phyloP scores from a whole-genome alignment of 2,329 filamentous ascomycete species.

The Cercospora sp. region DNA sequence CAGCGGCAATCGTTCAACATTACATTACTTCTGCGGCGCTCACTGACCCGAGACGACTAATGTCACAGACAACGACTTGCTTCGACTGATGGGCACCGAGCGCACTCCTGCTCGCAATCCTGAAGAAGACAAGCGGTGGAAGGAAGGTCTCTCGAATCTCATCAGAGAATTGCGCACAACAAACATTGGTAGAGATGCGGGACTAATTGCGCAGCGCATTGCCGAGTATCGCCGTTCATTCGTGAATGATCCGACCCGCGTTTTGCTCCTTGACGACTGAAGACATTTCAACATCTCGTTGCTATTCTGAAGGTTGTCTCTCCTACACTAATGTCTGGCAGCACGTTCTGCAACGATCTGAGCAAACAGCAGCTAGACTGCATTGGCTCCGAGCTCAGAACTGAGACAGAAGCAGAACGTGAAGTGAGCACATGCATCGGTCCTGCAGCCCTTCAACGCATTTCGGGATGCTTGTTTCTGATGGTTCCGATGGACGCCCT shows the following conservation, averaged over 20 bases:
- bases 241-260: constrained; percentile 60
- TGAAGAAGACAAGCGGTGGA: constrained; percentile 50
- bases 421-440: background rate
- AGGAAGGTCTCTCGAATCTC: constrained; percentile 61
- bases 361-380: background rate
- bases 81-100: constrained; percentile 34
- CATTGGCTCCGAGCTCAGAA: background rate
- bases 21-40: constrained; percentile 8
- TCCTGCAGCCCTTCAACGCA: background rate
- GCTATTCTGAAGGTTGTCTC: background rate
- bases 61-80: constrained; percentile 37
- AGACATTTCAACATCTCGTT: background rate
- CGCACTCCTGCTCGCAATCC: constrained; percentile 29
- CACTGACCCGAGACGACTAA: constrained; percentile 37
- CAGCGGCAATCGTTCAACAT: background rate
- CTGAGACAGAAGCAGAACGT: background rate
- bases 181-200: constrained; percentile 63
- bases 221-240: constrained; percentile 67
- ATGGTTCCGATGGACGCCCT: background rate
- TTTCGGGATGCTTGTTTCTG: background rate
- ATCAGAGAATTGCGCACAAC: constrained; percentile 61
- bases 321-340: constrained; percentile 3
- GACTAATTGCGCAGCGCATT: constrained; percentile 66
- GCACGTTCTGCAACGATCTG: background rate
- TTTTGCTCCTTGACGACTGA: constrained; percentile 18